phyloP scores from a whole-genome alignment of 495 filamentous ascomycete species.

The Talaromyces stipitatus region DNA sequence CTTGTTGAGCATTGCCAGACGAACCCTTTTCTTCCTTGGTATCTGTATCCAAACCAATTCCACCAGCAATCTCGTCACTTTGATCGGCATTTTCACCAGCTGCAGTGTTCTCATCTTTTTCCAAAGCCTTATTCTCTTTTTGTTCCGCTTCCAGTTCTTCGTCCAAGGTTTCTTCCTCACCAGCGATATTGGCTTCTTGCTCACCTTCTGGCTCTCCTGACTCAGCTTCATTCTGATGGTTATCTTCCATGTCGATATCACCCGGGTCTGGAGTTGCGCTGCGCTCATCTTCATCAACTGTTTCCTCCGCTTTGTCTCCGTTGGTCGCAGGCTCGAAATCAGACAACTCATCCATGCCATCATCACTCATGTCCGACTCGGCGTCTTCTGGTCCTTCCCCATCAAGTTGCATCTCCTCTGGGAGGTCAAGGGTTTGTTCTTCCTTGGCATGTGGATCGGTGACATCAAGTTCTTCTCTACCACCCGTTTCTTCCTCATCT shows the following conservation, averaged over 20 bases:
- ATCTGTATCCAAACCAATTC: constrained; percentile 36
- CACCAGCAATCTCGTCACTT: constrained; percentile 39
- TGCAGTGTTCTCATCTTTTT: constrained; percentile 35
- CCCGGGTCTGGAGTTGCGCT: neutral
- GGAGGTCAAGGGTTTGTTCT: constrained; percentile 55
- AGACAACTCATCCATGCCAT: constrained; percentile 64
- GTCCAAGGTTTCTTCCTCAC: constrained; percentile 47
- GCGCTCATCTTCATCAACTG: neutral
- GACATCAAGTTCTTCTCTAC: constrained; percentile 52
- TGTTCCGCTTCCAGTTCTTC: constrained; percentile 35
- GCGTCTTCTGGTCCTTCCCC: constrained; percentile 55
- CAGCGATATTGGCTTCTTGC: constrained; percentile 25
- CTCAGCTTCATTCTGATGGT: constrained; percentile 11
- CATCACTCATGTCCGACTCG: constrained; percentile 58
- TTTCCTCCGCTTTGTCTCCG: constrained; percentile 17
- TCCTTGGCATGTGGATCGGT: constrained; percentile 69
- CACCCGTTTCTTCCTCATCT: constrained; percentile 55
- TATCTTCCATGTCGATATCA: constrained; percentile 3
- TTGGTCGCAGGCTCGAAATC: constrained; percentile 56
- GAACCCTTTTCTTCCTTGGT: constrained; percentile 57
- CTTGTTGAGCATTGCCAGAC: constrained; percentile 56
- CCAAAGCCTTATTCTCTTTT: constrained; percentile 33
- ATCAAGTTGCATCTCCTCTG: constrained; percentile 65
- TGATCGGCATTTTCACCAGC: constrained; percentile 42
- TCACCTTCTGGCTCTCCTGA: constrained; percentile 26